These are phyloP conservation scores for Podaxis carcinomalis DNA, from an alignment of 768 basidiomycete genomes.

Conservation along the genomic window DNA sequence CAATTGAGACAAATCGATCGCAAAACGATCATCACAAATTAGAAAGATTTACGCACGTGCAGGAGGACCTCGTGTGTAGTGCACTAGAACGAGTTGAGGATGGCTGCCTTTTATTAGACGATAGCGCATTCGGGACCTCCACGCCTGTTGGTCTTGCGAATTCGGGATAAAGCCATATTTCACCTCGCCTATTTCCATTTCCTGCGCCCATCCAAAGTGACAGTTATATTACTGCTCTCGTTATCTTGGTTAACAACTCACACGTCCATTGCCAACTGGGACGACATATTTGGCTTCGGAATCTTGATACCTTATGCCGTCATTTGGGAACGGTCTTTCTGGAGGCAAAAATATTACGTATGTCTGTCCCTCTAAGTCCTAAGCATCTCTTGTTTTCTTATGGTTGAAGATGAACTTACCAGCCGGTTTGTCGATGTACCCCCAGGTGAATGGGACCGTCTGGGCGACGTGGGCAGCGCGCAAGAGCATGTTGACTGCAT, in stretches of 20 bases:
- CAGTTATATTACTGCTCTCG: neutral
- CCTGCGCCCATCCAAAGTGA: slow-evolving; percentile 35
- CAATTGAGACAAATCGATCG: neutral
- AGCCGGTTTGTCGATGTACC: slow-evolving; percentile 72
- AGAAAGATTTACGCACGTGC: slow-evolving; percentile 46
- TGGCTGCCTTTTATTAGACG: slow-evolving; percentile 72
- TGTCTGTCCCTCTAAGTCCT: slow-evolving; percentile 54
- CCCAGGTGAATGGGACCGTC: slow-evolving; percentile 63
- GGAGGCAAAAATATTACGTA: slow-evolving; percentile 62
- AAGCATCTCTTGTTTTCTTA: neutral
- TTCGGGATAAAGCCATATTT: slow-evolving; percentile 78
- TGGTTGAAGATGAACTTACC: slow-evolving; percentile 37
- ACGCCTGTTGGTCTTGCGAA: slow-evolving; percentile 55
- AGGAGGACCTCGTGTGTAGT: slow-evolving; percentile 65
- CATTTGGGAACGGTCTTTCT: slow-evolving; percentile 60
- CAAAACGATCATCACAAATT: slow-evolving; percentile 9
- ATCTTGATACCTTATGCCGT: slow-evolving; percentile 77
- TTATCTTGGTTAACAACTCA: slow-evolving; percentile 28
- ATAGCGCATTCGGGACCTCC: slow-evolving; percentile 65
- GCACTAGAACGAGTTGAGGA: slow-evolving; percentile 67
- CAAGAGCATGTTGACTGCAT: slow-evolving; percentile 55
- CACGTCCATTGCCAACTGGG: slow-evolving; percentile 46
- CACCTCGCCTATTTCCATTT: slow-evolving; percentile 71
- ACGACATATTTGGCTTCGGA: slow-evolving; percentile 59
- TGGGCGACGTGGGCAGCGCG: slow-evolving; percentile 56